Evolutionary conservation across 2,329 filamentous ascomycete species (phyloP), one percentile per base, ranked within the genome.

Genomic region (Xylariales sp.): DNA sequence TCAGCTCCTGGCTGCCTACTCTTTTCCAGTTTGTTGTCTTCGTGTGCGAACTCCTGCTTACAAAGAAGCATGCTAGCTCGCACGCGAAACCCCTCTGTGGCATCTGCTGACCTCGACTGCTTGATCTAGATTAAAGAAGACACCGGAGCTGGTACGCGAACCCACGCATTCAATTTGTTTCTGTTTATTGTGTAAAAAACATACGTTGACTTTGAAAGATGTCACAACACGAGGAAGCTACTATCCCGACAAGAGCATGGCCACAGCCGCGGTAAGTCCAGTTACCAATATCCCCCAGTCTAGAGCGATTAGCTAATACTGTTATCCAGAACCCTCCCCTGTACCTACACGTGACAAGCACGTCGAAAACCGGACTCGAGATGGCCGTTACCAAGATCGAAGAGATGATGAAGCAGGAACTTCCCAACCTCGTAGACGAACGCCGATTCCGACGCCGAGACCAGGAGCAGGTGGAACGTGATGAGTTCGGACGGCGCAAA

Each of bases 81-180:
- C 64, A 68, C 68, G 68, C 65, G 64, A 64, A 60, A 65, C 64
- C 72, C 76, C 79, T 83, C 80, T 81, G 80, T 87, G 83, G 80
- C 86, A 88, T 82, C 81, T 93, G 88, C 90, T 97, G 82, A 96
- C 90, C 80, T 83, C 76, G 70, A 70, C 70, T 84, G 76, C 82
- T 79, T 93, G 82, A 86, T 86, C 59, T 90, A 98, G 93, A 98
- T 98, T 61, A 95, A 95, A 84, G 91, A 96, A 74, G 88, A 96
- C 61, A 97, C 91, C 83, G 93, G 93, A 78, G 91, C 93, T 78
- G 93, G 93, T 98, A 98, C 83, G 90, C 80, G 74, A 70, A 71
- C 69, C 68, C 70, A 64, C 67, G 64, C 62, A 66, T 65, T 62
- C 58, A 62, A 29, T 8, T 31, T 64, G 66, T 66, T 56, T 64